These are phyloP conservation scores for Citeromyces matritensis DNA, from an alignment of 805 yeast genomes.

Conservation along the genomic window DNA sequence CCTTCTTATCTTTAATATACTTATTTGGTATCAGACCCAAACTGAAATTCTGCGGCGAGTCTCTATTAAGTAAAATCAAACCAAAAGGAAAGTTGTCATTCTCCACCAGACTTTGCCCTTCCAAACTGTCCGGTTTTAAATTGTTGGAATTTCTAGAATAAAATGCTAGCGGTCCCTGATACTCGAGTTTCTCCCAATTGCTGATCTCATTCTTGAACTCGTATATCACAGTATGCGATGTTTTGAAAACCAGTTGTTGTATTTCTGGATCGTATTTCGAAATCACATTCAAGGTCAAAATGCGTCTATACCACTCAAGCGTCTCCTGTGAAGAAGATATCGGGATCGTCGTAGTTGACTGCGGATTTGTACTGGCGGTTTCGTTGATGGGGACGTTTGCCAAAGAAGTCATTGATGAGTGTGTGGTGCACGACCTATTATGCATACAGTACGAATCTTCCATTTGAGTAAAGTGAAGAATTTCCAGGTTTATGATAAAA, in stretches of 20 bases:
- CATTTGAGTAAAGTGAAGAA: too few relatives aligned
- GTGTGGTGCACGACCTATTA: too few relatives aligned
- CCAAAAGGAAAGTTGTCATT: slow-evolving; percentile 39
- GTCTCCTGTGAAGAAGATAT: too few relatives aligned
- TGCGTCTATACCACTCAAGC: slow-evolving; percentile 47
- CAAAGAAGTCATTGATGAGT: too few relatives aligned
- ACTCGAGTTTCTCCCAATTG: slow-evolving; percentile 61
- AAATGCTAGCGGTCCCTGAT: slow-evolving; percentile 54
- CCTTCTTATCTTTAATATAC: slow-evolving; percentile 13
- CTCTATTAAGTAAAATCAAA: slow-evolving; percentile 51
- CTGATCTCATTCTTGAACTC: slow-evolving; percentile 38
- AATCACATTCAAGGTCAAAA: slow-evolving; percentile 62
- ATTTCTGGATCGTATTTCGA: slow-evolving; percentile 64
- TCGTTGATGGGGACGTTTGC: too few relatives aligned
- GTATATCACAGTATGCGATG: slow-evolving; percentile 62
- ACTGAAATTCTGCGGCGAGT: slow-evolving; percentile 56
- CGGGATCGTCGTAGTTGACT: too few relatives aligned
- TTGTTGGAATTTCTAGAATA: slow-evolving; percentile 25
- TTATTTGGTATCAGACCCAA: slow-evolving; percentile 50
- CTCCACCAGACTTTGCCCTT: slow-evolving; percentile 1
- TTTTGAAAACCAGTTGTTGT: slow-evolving; percentile 48
- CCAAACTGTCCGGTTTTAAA: background rate
- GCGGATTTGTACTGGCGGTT: too few relatives aligned
- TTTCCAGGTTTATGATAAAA: too few relatives aligned
- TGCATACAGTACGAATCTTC: too few relatives aligned